A percentile compares a stretch with the other conserved stretches of the same genome.
These are phyloP conservation scores for Ammopiptanthus mongolicus DNA, from an alignment of 306 rosid genomes.

Conservation along the genomic window DNA sequence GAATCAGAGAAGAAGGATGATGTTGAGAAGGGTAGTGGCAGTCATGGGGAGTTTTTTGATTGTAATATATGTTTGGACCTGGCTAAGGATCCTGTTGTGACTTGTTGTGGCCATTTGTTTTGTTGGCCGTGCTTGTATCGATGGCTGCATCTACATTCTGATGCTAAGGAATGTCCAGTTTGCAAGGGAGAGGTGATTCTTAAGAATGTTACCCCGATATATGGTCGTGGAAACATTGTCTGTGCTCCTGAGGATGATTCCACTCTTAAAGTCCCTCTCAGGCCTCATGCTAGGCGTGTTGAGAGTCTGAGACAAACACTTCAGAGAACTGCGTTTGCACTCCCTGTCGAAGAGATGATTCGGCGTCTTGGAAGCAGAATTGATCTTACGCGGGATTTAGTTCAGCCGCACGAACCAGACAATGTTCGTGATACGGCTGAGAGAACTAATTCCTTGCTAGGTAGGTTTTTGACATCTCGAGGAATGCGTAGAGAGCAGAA, in stretches of 20 bases:
- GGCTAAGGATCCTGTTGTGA: slow-evolving; percentile 87
- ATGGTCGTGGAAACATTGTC: slow-evolving; percentile 65
- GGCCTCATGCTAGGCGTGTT: slow-evolving; percentile 85
- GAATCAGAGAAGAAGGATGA: slow-evolving; percentile 52
- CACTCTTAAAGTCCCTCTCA: slow-evolving; percentile 58
- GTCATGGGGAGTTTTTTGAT: slow-evolving; percentile 85
- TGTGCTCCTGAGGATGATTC: slow-evolving; percentile 60
- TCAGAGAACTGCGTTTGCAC: slow-evolving; percentile 54
- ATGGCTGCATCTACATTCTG: slow-evolving; percentile 82
- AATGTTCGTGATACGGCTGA: slow-evolving; percentile 46
- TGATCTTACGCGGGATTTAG: slow-evolving; percentile 53
- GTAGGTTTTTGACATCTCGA: slow-evolving; percentile 70
- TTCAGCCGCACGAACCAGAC: slow-evolving; percentile 50
- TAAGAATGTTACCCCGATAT: slow-evolving; percentile 78
- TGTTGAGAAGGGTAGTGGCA: slow-evolving; percentile 55
- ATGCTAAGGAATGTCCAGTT: slow-evolving; percentile 89
- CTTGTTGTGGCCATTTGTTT: slow-evolving; percentile 95
- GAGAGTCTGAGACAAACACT: slow-evolving; percentile 89
- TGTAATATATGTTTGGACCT: slow-evolving; percentile 93
- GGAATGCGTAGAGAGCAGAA: slow-evolving; percentile 75
- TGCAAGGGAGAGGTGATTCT: slow-evolving; percentile 90
- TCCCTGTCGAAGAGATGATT: slow-evolving; percentile 85
- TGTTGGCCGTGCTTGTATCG: slow-evolving; percentile 93
- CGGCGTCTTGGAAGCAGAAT: slow-evolving; percentile 79
- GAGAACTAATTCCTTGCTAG: slow-evolving; percentile 57